Evolutionary conservation across 768 basidiomycete species (phyloP).

Genomic region (Boletus pseudopeckii): DNA sequence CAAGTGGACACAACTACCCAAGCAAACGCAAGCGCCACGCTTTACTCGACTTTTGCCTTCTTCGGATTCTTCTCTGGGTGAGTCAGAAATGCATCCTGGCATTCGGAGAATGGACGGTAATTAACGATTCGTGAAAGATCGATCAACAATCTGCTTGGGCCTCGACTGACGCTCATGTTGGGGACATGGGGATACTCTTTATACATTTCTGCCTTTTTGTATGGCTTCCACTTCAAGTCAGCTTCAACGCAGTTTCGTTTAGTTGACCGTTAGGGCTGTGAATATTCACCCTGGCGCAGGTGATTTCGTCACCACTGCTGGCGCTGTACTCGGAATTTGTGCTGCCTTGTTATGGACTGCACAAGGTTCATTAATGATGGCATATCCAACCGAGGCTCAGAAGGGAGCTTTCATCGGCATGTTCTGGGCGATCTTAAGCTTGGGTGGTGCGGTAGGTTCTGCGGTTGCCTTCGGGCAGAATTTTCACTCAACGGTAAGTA

Average conservation of each 20-base stretch:
- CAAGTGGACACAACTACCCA: constrained; percentile 60
- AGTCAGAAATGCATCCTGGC: constrained; percentile 7
- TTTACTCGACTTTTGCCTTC: constrained; percentile 63
- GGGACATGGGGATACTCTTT: constrained; percentile 52
- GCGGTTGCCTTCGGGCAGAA: constrained; percentile 73
- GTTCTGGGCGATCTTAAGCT: constrained; percentile 73
- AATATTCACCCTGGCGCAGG: constrained; percentile 37
- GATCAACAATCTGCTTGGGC: constrained; percentile 68
- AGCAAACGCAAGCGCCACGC: constrained; percentile 64
- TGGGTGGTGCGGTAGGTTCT: constrained; percentile 77
- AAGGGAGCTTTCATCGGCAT: constrained; percentile 50
- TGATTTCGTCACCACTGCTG: constrained; percentile 46
- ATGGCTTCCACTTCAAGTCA: constrained; percentile 11
- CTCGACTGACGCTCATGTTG: constrained; percentile 45
- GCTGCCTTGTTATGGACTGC: constrained; percentile 55
- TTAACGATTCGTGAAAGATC: constrained; percentile 40
- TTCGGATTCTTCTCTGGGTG: constrained; percentile 71
- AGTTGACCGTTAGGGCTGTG: constrained; percentile 40
- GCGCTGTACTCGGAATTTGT: constrained; percentile 47
- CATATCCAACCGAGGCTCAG: constrained; percentile 53
- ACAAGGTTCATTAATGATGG: constrained; percentile 53
- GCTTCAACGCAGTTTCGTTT: not conserved
- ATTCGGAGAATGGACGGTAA: not conserved
- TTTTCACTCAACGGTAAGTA: constrained; percentile 54
- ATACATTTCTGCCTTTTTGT: constrained; percentile 48